Conservation (phyloP, 2,329 filamentous ascomycete species). For the Aspergillus fructus region DNA sequence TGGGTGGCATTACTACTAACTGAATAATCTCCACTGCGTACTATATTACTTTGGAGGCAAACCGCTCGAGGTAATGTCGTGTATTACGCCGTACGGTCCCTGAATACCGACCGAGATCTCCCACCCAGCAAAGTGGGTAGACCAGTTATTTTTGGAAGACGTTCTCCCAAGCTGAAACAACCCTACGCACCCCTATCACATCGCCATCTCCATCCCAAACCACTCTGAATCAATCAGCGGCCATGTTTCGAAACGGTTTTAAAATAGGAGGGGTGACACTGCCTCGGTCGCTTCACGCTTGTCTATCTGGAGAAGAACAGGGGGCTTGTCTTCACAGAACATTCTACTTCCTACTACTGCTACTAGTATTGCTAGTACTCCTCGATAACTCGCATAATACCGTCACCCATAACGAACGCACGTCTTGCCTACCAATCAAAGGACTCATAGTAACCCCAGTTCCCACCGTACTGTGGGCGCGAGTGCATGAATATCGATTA, state of each 20-base stretch:
- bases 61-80: neutral
- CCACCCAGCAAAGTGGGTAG: too few relatives aligned
- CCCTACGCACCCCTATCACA: constrained; percentile 12
- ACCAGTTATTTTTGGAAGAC: neutral
- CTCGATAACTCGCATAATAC: too few relatives aligned
- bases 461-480: neutral
- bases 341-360: constrained; percentile 5
- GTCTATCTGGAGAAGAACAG: constrained; percentile 1
- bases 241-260: constrained; percentile 3
- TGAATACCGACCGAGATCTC: constrained; percentile 3
- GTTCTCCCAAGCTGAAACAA: constrained; percentile 5
- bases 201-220: constrained; percentile 3
- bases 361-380: too few relatives aligned
- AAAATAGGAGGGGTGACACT: neutral
- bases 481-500: constrained; percentile 1
- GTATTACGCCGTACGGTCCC: neutral
- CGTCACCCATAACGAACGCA: neutral
- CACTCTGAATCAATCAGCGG: constrained; percentile 3
- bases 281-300: neutral
- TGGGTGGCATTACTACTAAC: neutral
- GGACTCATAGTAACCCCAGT: neutral
- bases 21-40: too few relatives aligned
- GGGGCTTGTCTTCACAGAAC: constrained; percentile 9
- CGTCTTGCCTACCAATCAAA: constrained; percentile 18
- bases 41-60: neutral